Evolutionary conservation across 225 moss, liverwort and hornwort genomes (phyloP).

Genomic region (Physcomitrium patens): DNA sequence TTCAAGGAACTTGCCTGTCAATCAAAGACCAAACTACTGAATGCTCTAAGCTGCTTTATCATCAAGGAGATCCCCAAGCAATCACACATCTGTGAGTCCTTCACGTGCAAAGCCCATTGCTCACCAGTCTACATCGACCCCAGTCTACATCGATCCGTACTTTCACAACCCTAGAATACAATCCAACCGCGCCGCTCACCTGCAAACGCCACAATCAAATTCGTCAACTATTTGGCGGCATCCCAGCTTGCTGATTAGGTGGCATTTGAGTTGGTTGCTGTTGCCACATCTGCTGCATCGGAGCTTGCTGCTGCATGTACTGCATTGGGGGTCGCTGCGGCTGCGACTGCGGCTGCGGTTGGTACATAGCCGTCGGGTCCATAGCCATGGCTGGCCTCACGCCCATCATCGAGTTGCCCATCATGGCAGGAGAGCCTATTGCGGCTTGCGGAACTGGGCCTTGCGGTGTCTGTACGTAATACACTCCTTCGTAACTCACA

Average conservation of each 20-base stretch:
- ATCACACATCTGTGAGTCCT: conserved; percentile 44
- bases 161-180: conserved; percentile 34
- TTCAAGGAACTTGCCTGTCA: neutral
- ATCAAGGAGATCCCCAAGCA: conserved; percentile 50
- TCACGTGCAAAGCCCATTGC: conserved; percentile 34
- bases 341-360: conserved; percentile 45
- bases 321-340: conserved; percentile 76
- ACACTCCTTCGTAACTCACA: conserved; percentile 80
- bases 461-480: conserved; percentile 75
- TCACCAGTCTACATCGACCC: conserved; percentile 37
- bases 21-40: conserved; percentile 32
- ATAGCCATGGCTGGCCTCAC: conserved; percentile 55
- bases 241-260: conserved; percentile 65
- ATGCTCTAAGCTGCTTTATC: conserved; percentile 45
- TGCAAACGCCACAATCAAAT: conserved; percentile 33
- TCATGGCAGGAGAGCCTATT: conserved; percentile 73
- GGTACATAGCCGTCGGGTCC: conserved; percentile 69
- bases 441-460: conserved; percentile 64
- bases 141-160: conserved; percentile 33
- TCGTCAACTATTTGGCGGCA: conserved; percentile 73
- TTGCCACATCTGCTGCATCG: conserved; percentile 95
- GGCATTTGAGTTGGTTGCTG: conserved; percentile 66
- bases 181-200: conserved; percentile 35
- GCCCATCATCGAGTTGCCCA: conserved; percentile 96
- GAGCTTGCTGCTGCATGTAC: conserved; percentile 74